These are phyloP conservation scores for Sphaerobolus stellatus DNA, from an alignment of 1,284 basidiomycete species.

Conservation along the genomic window DNA sequence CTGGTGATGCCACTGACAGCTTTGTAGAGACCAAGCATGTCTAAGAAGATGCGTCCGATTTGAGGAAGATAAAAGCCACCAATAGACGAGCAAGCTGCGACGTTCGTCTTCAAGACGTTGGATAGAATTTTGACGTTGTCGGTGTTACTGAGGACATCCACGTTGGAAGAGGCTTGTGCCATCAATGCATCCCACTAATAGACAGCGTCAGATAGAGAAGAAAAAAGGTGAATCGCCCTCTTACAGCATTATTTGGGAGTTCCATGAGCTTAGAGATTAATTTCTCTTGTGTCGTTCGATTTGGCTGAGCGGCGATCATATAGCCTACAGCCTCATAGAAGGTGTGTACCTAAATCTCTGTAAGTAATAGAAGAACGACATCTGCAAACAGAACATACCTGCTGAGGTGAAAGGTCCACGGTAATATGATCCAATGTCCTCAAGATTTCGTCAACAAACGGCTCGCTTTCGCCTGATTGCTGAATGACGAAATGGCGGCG, in stretches of 20 bases:
- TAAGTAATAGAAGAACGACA: not conserved
- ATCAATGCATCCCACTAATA: constrained; percentile 57
- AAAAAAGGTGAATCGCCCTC: constrained; percentile 11
- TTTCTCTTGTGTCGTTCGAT: constrained; percentile 59
- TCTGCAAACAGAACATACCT: constrained; percentile 30
- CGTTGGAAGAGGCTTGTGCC: constrained; percentile 55
- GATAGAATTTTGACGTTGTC: constrained; percentile 65
- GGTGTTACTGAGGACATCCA: constrained; percentile 54
- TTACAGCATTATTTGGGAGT: constrained; percentile 55
- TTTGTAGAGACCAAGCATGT: constrained; percentile 63
- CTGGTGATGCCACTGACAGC: constrained; percentile 61
- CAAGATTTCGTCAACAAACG: constrained; percentile 66
- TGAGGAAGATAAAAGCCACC: constrained; percentile 63
- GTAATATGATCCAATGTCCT: constrained; percentile 59
- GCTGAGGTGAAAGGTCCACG: constrained; percentile 55
- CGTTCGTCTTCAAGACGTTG: constrained; percentile 66
- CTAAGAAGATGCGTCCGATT: constrained; percentile 60
- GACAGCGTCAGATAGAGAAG: not conserved
- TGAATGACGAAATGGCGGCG: constrained; percentile 64
- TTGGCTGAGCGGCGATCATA: constrained; percentile 65
- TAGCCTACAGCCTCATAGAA: constrained; percentile 64
- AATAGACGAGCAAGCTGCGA: constrained; percentile 59
- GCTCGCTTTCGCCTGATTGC: constrained; percentile 62
- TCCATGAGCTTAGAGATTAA: constrained; percentile 63
- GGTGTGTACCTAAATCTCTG: constrained; percentile 40